These are phyloP conservation scores for Phyllosticta citribraziliensis DNA, from an alignment of 2,329 filamentous ascomycete genomes.

Conservation along the genomic window DNA sequence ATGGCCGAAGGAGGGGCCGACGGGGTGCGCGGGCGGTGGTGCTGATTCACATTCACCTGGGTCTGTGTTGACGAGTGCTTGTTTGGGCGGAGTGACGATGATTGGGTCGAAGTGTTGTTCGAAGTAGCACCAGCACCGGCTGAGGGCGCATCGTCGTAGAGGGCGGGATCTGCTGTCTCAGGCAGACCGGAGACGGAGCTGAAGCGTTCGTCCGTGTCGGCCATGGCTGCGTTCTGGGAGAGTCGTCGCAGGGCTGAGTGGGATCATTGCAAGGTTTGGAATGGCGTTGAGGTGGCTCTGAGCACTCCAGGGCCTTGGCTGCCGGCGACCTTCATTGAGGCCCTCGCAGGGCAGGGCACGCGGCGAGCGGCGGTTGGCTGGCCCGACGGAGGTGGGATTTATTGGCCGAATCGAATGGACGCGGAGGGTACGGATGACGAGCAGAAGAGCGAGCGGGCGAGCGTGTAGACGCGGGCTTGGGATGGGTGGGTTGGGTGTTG, in stretches of 20 bases:
- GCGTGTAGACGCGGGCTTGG: background rate
- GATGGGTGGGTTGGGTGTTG: background rate
- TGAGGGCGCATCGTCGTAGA: background rate
- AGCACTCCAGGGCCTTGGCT: slow-evolving; percentile 5
- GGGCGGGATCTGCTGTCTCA: slow-evolving; percentile 27
- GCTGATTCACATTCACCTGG: slow-evolving; percentile 13
- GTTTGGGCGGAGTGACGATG: slow-evolving; percentile 8
- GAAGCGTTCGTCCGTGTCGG: slow-evolving; percentile 24
- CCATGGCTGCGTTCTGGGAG: slow-evolving; percentile 16
- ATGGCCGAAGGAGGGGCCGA: slow-evolving; percentile 23
- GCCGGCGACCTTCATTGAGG: background rate
- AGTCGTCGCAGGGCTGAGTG: slow-evolving; percentile 17
- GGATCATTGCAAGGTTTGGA: slow-evolving; percentile 12
- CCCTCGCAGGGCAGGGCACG: slow-evolving; percentile 6
- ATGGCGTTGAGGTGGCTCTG: slow-evolving; percentile 9
- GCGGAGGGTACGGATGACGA: background rate
- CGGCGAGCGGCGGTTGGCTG: slow-evolving; percentile 10
- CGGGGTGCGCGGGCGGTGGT: background rate
- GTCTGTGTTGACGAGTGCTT: slow-evolving; percentile 13
- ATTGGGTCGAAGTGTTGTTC: slow-evolving; percentile 12
- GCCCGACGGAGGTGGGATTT: background rate
- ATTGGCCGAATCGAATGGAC: background rate
- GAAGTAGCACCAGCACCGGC: slow-evolving; percentile 11
- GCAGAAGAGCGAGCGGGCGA: background rate
- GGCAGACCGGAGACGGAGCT: slow-evolving; percentile 27